Base-by-base conservation (phyloP, 1,284 basidiomycete genomes). In the Cutaneotrichosporon mucoides region DNA sequence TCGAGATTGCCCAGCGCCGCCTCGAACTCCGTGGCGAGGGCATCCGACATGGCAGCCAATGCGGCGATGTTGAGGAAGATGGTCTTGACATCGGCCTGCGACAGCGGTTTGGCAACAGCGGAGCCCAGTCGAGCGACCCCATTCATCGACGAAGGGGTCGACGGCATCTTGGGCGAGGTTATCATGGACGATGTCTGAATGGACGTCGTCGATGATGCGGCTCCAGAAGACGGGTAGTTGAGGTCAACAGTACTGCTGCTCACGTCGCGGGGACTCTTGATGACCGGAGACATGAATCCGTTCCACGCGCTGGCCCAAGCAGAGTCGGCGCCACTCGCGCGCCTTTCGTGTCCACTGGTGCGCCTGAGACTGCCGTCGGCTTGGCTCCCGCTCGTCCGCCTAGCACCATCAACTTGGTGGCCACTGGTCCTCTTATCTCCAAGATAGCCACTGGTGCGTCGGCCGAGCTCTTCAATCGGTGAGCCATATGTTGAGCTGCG, bases 21-120 rank as follows among this genome's bases (percentile, higher is more conserved):
- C 55, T 79, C 78, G 42, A 82, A 78, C 13, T 68, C 65, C 0
- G 56, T 67, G 0, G 79, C 82, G 66, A 93, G 85, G 53, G 81
- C 79, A 65, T 88, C 86, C 0, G 90, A 82, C 55, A 91, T 85
- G 3, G 81, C 69, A 1, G 89, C 88, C 11, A 92, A 81, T 54
- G 90, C 85, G 15, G 85, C 81, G 42, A 93, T 82, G 72, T 93
- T 92, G 65, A 84, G 82, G 77, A 94, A 93, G 24, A 94, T 86
- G 58, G 85, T 83, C 66, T 84, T 85, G 34, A 84, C 79, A 71
- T 92, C 90, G 35, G 88, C 84, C 0, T 78, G 75, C 3, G 86
- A 83, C 83, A 96, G 86, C 0, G 89, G 86, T 35, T 68, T 70
- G 3, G 68, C 71, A 5, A 67, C 56, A 16, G 68, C 67, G 6